Evolutionary conservation across 805 yeast genomes (phyloP), one percentile per base, ranked within the genome.

Genomic region (Lachancea dasiensis): DNA sequence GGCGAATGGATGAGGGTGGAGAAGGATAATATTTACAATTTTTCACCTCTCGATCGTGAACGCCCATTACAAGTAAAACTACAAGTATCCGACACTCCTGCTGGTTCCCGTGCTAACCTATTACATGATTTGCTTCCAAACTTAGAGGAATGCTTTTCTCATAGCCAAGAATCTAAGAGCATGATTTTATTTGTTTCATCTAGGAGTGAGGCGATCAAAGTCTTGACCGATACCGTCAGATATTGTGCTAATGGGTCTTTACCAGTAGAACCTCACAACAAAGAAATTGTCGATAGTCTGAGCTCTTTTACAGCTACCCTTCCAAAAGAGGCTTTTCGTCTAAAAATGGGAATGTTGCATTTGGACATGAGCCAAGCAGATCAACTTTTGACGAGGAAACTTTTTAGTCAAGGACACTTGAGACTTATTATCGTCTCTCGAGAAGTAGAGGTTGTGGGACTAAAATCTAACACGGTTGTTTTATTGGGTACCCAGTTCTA

Each of bases 1-100:
- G 90, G 84, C 1, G 85, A 81, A 38, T 92, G 97, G 96, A 60
- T 92, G 20, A 95, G 92, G 2, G 79, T 82, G 18, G 49, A 70
- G 1, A 80, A 77, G 49, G 64, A 60, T 15, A 68, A 76, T 34
- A 68, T 79, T 5, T 86, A 69, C 64, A 87, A 86, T 50, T 87
- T 82, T 54, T 70, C 77, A 13, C 79, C 94, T 0, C 64, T 64
- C 34, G 80, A 77, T 30, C 66, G 90, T 40, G 63, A 66, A 6
- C 54, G 63, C 29, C 77, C 83, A 3, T 49, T 86, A 10, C 75
- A 72, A 39, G 75, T 83, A 15, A 79, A 70, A 46, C 48, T 77
- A 41, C 54, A 75, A 41, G 54, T 68, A 30, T 67, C 77, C 2
- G 69, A 75, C 70, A 57, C 70, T 1, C 64, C 75, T 81, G 2